Evolutionary conservation across 306 rosid species (phyloP).

Genomic region (Vigna radiata): DNA sequence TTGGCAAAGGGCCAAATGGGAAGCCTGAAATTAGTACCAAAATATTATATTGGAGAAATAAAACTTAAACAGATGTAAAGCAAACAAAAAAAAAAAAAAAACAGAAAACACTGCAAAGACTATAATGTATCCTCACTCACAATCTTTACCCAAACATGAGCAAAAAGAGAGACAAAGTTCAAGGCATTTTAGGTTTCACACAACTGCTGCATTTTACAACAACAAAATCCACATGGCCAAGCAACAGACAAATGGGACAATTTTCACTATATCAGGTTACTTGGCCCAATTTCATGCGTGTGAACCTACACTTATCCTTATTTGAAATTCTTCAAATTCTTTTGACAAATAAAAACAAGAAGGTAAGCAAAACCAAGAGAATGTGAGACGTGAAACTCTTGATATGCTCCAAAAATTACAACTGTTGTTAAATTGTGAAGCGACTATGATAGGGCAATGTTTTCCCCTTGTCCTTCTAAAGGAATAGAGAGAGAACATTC

Average conservation of each 20-base stretch:
- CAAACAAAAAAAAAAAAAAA: background rate
- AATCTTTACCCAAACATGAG: background rate
- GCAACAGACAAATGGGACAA: background rate
- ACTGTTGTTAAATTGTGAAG: background rate
- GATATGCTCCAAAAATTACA: background rate
- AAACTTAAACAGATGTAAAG: background rate
- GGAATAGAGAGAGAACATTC: conserved; percentile 2
- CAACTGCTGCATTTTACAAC: too few relatives aligned
- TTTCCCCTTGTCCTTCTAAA: background rate
- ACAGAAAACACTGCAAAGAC: background rate
- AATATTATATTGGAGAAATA: conserved; percentile 1
- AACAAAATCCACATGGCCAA: too few relatives aligned
- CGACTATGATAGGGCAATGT: background rate
- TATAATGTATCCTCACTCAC: background rate
- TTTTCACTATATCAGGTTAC: background rate
- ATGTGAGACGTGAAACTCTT: background rate
- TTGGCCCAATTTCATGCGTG: background rate
- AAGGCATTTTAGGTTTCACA: background rate
- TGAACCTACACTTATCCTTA: background rate
- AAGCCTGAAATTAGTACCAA: conserved; percentile 59
- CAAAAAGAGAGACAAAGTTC: background rate
- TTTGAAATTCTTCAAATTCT: background rate
- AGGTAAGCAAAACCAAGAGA: background rate
- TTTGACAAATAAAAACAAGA: background rate
- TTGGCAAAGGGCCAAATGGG: conserved; percentile 87